phyloP scores from a whole-genome alignment of 805 yeast genomes.

The Wickerhamiella sorbophila region DNA sequence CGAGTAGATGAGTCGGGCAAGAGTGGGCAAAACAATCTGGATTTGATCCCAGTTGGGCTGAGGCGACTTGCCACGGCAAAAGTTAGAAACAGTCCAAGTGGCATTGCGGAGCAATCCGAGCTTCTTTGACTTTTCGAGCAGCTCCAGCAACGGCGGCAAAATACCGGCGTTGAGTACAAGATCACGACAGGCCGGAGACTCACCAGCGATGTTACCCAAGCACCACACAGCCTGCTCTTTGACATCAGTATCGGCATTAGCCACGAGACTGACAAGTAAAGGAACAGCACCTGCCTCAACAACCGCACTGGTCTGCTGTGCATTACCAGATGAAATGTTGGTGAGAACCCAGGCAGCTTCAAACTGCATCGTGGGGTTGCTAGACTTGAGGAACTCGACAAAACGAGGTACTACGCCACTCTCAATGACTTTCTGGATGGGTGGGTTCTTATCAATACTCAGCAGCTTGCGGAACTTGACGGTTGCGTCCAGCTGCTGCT shows the following conservation, averaged over 20 bases:
- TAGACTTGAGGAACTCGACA: slow-evolving; percentile 61
- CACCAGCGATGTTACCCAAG: slow-evolving; percentile 97
- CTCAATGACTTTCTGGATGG: slow-evolving; percentile 83
- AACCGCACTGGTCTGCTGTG: slow-evolving; percentile 79
- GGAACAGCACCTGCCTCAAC: slow-evolving; percentile 94
- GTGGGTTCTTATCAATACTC: slow-evolving; percentile 91
- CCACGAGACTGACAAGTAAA: slow-evolving; percentile 64
- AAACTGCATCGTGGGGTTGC: slow-evolving; percentile 75
- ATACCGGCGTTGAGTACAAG: slow-evolving; percentile 74
- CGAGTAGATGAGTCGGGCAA: slow-evolving; percentile 81
- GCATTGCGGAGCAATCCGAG: slow-evolving; percentile 82
- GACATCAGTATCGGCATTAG: slow-evolving; percentile 74
- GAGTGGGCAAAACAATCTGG: slow-evolving; percentile 74
- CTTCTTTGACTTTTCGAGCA: slow-evolving; percentile 71
- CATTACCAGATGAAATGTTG: slow-evolving; percentile 87
- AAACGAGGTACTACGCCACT: slow-evolving; percentile 87
- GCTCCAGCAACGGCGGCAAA: slow-evolving; percentile 69
- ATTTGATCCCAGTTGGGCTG: slow-evolving; percentile 92
- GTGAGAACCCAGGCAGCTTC: slow-evolving; percentile 99
- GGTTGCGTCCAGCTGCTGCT: slow-evolving; percentile 75
- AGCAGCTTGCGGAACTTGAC: slow-evolving; percentile 85
- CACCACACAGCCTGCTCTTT: slow-evolving; percentile 99
- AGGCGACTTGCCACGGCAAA: slow-evolving; percentile 93
- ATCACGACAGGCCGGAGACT: slow-evolving; percentile 80
- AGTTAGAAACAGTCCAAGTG: slow-evolving; percentile 92